These are phyloP conservation scores for Chaetomium fimeti DNA, from an alignment of 495 filamentous ascomycete species.

Conservation along the genomic window DNA sequence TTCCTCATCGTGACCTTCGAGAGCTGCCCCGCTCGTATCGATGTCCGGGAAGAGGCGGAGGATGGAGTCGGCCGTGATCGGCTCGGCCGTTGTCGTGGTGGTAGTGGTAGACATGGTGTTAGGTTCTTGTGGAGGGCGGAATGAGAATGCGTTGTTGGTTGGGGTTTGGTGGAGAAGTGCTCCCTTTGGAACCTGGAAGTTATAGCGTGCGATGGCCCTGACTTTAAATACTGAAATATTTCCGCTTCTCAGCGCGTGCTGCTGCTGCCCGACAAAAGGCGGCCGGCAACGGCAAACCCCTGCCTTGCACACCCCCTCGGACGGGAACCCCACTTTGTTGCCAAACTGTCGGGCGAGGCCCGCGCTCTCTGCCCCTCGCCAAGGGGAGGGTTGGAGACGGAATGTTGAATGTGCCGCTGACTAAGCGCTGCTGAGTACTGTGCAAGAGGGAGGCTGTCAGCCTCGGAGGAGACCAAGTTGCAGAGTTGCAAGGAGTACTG, in stretches of 20 bases:
- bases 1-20: conserved; percentile 92
- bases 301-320: neutral
- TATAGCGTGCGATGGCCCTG: no score
- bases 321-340: conserved; percentile 2
- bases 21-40: conserved; percentile 73
- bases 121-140: neutral
- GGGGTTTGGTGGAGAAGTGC: neutral
- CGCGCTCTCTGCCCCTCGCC: neutral
- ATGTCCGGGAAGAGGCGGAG: conserved; percentile 92
- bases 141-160: neutral
- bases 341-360: neutral
- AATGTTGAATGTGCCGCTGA: neutral
- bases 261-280: neutral
- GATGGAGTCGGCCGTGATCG: conserved; percentile 82
- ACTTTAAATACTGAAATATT: conserved; percentile 2
- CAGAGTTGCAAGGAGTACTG: no score
- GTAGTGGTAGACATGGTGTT: conserved; percentile 39
- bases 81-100: conserved; percentile 41
- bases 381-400: no score
- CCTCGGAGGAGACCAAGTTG: neutral
- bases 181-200: neutral
- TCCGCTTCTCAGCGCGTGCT: neutral
- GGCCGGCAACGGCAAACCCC: neutral
- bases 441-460: neutral
- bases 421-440: neutral